These are phyloP conservation scores for Ogataea henricii DNA, from an alignment of 805 yeast genomes.

Conservation along the genomic window DNA sequence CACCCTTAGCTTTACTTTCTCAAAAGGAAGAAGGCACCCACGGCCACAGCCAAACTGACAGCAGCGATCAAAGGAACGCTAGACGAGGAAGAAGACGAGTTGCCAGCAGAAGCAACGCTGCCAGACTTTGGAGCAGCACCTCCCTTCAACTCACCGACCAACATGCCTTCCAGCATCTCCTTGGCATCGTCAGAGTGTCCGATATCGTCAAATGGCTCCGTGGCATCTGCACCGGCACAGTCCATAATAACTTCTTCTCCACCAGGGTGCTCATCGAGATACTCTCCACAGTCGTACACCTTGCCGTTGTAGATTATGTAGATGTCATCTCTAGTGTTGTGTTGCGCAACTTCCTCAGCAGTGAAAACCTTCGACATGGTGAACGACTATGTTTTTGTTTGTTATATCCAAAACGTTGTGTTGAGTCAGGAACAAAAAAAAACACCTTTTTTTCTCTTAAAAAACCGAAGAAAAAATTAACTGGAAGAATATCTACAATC, in stretches of 20 bases:
- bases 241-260: conserved; percentile 72
- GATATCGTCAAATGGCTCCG: conserved; percentile 78
- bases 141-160: conserved; percentile 76
- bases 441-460: not conserved
- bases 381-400: not conserved
- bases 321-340: conserved; percentile 71
- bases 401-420: not conserved
- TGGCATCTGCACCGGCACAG: conserved; percentile 78
- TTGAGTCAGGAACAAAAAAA: not conserved
- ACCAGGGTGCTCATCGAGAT: conserved; percentile 76
- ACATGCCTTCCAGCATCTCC: conserved; percentile 65
- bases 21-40: conserved; percentile 43
- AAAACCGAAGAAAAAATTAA: conserved; percentile 2
- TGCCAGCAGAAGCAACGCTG: conserved; percentile 20
- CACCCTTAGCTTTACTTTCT: conserved; percentile 24
- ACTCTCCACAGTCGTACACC: conserved; percentile 74
- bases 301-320: conserved; percentile 85
- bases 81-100: conserved; percentile 15
- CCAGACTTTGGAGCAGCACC: conserved; percentile 54
- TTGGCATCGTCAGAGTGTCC: conserved; percentile 98
- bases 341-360: conserved; percentile 68
- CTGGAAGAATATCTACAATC: not conserved
- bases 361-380: conserved; percentile 55
- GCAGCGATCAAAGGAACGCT: conserved; percentile 34
- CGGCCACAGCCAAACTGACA: conserved; percentile 41